Percentiles rank a stretch among this genome's conserved stretches.
These are phyloP conservation scores for Tetradesmus lagerheimii DNA, from an alignment of 139 green algal genomes.

Conservation along the genomic window DNA sequence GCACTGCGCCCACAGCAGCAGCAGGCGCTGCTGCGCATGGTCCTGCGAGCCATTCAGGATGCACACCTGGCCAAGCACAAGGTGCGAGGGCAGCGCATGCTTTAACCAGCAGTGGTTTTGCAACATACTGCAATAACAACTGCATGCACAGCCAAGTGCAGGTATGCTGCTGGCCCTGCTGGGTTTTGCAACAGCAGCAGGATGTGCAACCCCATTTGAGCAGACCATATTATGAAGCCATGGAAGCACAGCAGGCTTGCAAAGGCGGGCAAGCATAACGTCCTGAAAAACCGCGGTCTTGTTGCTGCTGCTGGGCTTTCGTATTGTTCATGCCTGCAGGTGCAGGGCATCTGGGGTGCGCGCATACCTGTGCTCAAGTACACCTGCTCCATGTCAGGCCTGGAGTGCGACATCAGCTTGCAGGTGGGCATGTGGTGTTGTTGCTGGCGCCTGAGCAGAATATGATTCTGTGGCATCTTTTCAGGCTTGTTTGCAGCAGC, in stretches of 20 bases:
- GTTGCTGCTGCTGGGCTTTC: neutral
- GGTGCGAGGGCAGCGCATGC: neutral
- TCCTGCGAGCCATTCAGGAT: neutral
- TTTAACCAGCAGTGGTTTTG: neutral
- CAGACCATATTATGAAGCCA: too few species aligned
- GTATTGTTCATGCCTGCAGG: neutral
- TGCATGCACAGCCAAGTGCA: neutral
- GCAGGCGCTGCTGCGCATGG: neutral
- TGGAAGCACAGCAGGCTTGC: neutral
- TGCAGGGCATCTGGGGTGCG: constrained; percentile 30
- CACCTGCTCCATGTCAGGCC: constrained; percentile 27
- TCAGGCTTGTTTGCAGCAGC: too few species aligned
- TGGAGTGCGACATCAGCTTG: constrained; percentile 27
- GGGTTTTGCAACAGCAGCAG: neutral
- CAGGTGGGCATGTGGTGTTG: neutral
- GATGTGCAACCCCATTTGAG: neutral
- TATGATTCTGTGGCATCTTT: too few species aligned
- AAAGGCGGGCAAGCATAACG: neutral
- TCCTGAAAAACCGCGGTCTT: neutral
- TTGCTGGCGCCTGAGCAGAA: too few species aligned
- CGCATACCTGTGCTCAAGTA: constrained; percentile 41
- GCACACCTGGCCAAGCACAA: neutral
- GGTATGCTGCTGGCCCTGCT: neutral
- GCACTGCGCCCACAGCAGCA: neutral
- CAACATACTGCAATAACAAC: neutral